Base-by-base conservation (phyloP, 2,329 filamentous ascomycete genomes). In the Fusarium sp. region DNA sequence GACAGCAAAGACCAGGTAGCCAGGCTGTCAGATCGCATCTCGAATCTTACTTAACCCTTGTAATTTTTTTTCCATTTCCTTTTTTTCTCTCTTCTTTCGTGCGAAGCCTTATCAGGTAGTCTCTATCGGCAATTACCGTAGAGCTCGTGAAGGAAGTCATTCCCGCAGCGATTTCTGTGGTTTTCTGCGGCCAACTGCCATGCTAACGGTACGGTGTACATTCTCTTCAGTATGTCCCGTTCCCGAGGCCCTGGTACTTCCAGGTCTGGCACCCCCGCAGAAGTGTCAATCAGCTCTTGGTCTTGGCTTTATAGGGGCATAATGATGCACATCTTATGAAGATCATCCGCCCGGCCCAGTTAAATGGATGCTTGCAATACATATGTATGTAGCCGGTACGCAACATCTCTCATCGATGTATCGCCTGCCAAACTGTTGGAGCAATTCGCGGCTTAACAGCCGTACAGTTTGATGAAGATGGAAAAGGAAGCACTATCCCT, bases 281-380 rank as follows among this genome's bases (percentile, higher is more conserved):
- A 51, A 45, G 39, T 19, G 36, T 54, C 23, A 25, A 25, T 25
- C 23, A 25, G 45, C 54, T 67, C 43, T 50, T 42, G 47, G 51
- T 51, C 19, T 19, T 9, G 42, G 41, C 48, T 39, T 57, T 32
- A 57, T 46, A 31, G 60, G 42, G 62, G 54, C 52, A 56, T 68
- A 57, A 67, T 66, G 66, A 55, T 62, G 66, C 55, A 58, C 66
- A 70, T 70, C 67, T 70, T 70, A 69, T 70, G 67, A 54, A 67
- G 67, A 70, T 69, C 67, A 65, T 42, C 56, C 61, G 56, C 49
- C 42, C 45, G 49, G 49, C 39, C 29, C 23, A 25, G 23, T 25
- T 25, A 25, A 25, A 25, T 25, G 23, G 23, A 25, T 25, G 8
- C 23, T 25, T 46, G 53, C 14, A 38, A 44, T 27, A 51, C 19